phyloP scores from a whole-genome alignment of 495 filamentous ascomycete genomes.

The Cenococcum geophilum region DNA sequence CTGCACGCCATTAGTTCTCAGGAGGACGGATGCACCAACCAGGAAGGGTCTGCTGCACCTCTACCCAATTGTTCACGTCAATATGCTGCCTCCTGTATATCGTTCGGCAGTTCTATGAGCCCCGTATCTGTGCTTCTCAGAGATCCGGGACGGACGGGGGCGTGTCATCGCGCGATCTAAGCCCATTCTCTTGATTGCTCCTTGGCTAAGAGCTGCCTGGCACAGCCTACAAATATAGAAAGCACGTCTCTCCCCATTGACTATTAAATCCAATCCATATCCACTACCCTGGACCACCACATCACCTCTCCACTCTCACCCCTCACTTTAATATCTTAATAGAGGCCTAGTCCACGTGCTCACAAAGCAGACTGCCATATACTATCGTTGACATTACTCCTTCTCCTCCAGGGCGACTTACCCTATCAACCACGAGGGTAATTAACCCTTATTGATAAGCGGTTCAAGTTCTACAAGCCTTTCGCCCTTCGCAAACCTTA shows the following conservation, averaged over 20 bases:
- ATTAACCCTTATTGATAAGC: background rate
- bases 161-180: conserved; percentile 29
- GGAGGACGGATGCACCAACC: conserved; percentile 27
- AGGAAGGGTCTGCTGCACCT: conserved; percentile 26
- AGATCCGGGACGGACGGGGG: conserved; percentile 28
- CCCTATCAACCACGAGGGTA: background rate
- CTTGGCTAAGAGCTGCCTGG: conserved; percentile 4
- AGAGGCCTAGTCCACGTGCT: conserved; percentile 10
- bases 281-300: background rate
- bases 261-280: conserved; percentile 19
- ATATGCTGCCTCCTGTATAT: conserved; percentile 31
- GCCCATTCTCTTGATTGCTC: conserved; percentile 18
- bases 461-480: background rate
- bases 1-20: conserved; percentile 31
- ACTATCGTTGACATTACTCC: conserved; percentile 7
- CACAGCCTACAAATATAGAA: conserved; percentile 31
- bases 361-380: conserved; percentile 9
- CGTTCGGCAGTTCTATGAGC: conserved; percentile 24
- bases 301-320: conserved; percentile 3
- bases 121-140: conserved; percentile 30
- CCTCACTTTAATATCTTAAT: conserved; percentile 11
- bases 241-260: conserved; percentile 13
- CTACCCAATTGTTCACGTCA: conserved; percentile 30
- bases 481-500: background rate
- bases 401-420: background rate